These are phyloP conservation scores for Podospora sp. DNA, from an alignment of 495 filamentous ascomycete genomes.

Conservation along the genomic window DNA sequence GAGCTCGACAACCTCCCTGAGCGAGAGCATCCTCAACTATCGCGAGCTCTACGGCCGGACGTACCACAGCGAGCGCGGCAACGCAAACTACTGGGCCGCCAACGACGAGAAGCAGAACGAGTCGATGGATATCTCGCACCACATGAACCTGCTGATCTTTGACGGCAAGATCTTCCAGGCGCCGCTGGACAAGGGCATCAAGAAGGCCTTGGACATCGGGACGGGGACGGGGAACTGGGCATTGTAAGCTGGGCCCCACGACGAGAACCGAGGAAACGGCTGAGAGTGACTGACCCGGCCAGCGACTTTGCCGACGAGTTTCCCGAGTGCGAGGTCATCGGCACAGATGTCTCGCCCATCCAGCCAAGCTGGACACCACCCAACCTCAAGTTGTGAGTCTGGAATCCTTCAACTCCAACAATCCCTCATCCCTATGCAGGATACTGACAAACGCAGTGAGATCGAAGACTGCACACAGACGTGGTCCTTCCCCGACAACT, in stretches of 20 bases:
- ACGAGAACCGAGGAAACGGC: no score
- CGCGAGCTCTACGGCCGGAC: constrained; percentile 44
- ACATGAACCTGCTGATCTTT: constrained; percentile 43
- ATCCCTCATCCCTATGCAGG: no score
- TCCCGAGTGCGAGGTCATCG: constrained; percentile 58
- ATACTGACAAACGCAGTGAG: constrained; percentile 28
- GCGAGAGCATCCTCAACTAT: constrained; percentile 48
- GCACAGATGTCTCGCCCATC: constrained; percentile 65
- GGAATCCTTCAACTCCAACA: no score
- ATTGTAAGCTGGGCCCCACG: constrained; percentile 26
- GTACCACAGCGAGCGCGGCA: constrained; percentile 38
- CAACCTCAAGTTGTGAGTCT: constrained; percentile 29
- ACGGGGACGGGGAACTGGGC: constrained; percentile 40
- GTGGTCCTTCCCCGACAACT: constrained; percentile 52
- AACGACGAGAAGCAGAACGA: constrained; percentile 47
- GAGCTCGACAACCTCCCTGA: constrained; percentile 48
- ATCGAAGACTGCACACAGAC: constrained; percentile 52
- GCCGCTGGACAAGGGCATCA: constrained; percentile 48
- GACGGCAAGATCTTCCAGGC: constrained; percentile 60
- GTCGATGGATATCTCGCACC: constrained; percentile 41
- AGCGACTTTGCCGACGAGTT: constrained; percentile 50
- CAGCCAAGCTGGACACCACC: constrained; percentile 54
- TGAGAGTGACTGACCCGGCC: constrained; percentile 16
- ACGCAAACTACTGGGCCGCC: constrained; percentile 41
- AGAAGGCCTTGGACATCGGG: constrained; percentile 4